Conservation (phyloP, 2,329 filamentous ascomycete genomes). For the Alternaria postmessia region DNA sequence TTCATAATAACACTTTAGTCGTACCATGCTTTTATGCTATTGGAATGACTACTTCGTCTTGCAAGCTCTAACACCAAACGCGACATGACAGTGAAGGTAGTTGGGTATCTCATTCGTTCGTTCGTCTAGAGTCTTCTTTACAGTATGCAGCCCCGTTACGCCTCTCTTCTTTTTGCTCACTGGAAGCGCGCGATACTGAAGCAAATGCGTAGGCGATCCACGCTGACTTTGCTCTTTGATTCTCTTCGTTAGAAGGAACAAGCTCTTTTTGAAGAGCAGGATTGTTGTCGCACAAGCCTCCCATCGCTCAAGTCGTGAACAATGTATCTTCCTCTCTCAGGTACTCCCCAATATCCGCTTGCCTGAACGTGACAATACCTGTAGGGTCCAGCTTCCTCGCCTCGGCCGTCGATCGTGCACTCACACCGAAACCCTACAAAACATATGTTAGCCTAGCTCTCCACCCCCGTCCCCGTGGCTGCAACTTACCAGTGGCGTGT, state of each 20-base stretch:
- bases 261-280: slow-evolving; percentile 4
- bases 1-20: neutral
- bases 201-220: neutral
- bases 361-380: slow-evolving; percentile 85
- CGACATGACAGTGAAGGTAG: neutral
- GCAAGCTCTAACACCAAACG: neutral
- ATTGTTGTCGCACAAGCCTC: neutral
- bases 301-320: slow-evolving; percentile 60
- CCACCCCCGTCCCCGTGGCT: neutral
- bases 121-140: slow-evolving; percentile 6
- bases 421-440: slow-evolving; percentile 86
- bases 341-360: slow-evolving; percentile 95
- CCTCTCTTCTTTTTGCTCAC: neutral
- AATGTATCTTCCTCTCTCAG: slow-evolving; percentile 79
- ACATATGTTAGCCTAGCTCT: slow-evolving; percentile 6
- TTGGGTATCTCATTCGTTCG: slow-evolving; percentile 16
- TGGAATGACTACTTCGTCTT: neutral
- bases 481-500: slow-evolving; percentile 72
- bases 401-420: slow-evolving; percentile 85
- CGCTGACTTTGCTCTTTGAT: slow-evolving; percentile 1
- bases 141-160: neutral
- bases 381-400: slow-evolving; percentile 87
- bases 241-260: neutral
- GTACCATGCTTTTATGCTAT: neutral
- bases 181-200: neutral